Evolutionary conservation across 768 basidiomycete species (phyloP).

Genomic region (Hygrophorus pudorinus): DNA sequence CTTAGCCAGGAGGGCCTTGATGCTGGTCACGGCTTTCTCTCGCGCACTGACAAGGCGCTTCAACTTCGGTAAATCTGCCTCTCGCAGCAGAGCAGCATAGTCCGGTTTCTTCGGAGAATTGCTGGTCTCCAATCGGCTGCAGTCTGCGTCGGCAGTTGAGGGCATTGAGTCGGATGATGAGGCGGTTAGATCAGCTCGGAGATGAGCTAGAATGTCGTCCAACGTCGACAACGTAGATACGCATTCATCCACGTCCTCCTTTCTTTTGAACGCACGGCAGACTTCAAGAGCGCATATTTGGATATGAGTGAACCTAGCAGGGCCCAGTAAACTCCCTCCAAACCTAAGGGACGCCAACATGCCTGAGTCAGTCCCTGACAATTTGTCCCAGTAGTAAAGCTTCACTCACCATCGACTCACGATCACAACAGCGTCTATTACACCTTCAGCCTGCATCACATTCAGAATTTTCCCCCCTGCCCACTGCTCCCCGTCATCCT

Average conservation of each 20-base stretch:
- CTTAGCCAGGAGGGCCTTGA: slow-evolving; percentile 47
- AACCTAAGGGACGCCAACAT: slow-evolving; percentile 41
- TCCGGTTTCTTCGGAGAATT: slow-evolving; percentile 22
- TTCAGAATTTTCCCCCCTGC: slow-evolving; percentile 53
- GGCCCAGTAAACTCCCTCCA: slow-evolving; percentile 73
- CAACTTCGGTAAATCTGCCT: slow-evolving; percentile 48
- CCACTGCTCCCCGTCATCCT: slow-evolving; percentile 75
- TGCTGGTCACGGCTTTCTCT: slow-evolving; percentile 55
- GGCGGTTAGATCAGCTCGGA: slow-evolving; percentile 36
- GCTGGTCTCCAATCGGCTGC: not conserved
- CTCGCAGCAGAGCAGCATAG: slow-evolving; percentile 34
- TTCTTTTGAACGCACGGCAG: slow-evolving; percentile 53
- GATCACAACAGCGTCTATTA: slow-evolving; percentile 71
- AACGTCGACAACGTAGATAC: slow-evolving; percentile 46
- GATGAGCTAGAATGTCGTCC: slow-evolving; percentile 48
- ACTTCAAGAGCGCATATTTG: slow-evolving; percentile 69
- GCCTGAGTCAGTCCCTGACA: too few relatives aligned
- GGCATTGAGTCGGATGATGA: not conserved
- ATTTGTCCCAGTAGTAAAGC: too few relatives aligned
- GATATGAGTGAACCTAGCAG: slow-evolving; percentile 67
- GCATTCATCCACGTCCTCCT: slow-evolving; percentile 59
- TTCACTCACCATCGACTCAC: slow-evolving; percentile 63
- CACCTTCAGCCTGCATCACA: slow-evolving; percentile 58
- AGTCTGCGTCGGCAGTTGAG: not conserved
- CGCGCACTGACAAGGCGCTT: slow-evolving; percentile 60